Base-by-base conservation (phyloP, 129 eudicot genomes). In the Apium graveolens region DNA sequence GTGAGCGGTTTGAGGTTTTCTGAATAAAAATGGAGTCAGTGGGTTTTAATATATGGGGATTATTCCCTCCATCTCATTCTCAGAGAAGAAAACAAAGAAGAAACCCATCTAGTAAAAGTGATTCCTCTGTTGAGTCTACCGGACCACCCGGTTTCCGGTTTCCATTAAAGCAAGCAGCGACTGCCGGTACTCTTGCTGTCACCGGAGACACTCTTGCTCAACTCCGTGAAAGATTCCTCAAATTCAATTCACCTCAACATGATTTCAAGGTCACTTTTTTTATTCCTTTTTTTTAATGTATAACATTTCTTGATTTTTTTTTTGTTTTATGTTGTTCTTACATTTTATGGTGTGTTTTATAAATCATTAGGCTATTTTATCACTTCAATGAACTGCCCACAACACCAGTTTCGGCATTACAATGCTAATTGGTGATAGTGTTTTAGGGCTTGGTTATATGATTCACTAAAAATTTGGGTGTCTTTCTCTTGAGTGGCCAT, bases 181-280 rank as follows among this genome's bases (percentile, higher is more conserved):
- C 98, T 7, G 91, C 97, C 60, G 91, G 89, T 12, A 63, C 88
- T 46, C 98, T 93, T 63, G 92, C 91, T 77, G 80, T 91, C 69
- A 82, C 98, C 80, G 98, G 98, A 5, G 98, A 93, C 87, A 91
- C 98, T 74, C 88, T 91, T 16, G 97, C 98, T 76, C 98, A 93
- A 83, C 81, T 93, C 73, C 86, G 90, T 11, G 85, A 88, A 26
- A 82, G 85, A 29, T 89, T 91, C 93, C 74, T 89, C 29, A 84
- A 82, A 26, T 57, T 71, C 70, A 84, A 83, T 70, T 18, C 83
- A 63, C 62, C 81, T 42, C 10, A 14, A 39, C 45, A 41, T 57
- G 78, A 88, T 83, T 73, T 65, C 43, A 83, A 87, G 93, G 97
- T 90, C 71, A 75, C 31, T 78, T 18, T 9, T 20, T 41, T 49